Evolutionary conservation across 2,329 filamentous ascomycete genomes (phyloP).

Genomic region (Calonectria fujianensis): DNA sequence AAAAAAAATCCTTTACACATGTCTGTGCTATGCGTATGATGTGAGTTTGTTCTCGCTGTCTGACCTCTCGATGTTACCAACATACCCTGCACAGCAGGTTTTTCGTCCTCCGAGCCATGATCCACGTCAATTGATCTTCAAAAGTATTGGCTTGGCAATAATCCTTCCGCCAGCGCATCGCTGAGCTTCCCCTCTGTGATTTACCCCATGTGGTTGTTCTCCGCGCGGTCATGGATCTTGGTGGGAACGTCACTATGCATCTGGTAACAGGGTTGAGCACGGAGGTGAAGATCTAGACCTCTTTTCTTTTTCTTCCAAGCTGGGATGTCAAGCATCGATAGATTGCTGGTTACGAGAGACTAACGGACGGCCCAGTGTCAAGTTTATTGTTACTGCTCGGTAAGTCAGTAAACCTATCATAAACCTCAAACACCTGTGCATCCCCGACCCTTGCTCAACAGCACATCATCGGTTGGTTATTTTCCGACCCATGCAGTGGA

Average conservation of each 20-base stretch:
- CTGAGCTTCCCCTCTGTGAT: background rate
- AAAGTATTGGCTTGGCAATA: slow-evolving; percentile 32
- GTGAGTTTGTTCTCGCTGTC: slow-evolving; percentile 22
- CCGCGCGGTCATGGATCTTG: slow-evolving; percentile 7
- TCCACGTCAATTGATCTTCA: slow-evolving; percentile 31
- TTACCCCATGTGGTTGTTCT: slow-evolving; percentile 24
- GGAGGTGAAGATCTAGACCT: slow-evolving; percentile 6
- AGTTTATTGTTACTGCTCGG: slow-evolving; percentile 29
- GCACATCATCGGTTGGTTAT: slow-evolving; percentile 39
- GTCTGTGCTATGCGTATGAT: slow-evolving; percentile 8
- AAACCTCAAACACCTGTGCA: slow-evolving; percentile 31
- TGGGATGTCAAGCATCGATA: background rate
- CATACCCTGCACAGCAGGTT: slow-evolving; percentile 32
- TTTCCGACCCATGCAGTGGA: slow-evolving; percentile 34
- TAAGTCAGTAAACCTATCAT: slow-evolving; percentile 27
- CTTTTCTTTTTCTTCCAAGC: slow-evolving; percentile 4
- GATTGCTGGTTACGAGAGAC: background rate
- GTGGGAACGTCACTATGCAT: slow-evolving; percentile 30
- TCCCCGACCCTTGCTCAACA: slow-evolving; percentile 34
- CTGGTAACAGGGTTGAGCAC: background rate
- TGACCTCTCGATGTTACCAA: slow-evolving; percentile 21
- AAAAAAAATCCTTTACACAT: slow-evolving; percentile 18
- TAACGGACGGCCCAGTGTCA: slow-evolving; percentile 27
- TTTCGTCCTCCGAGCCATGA: slow-evolving; percentile 22
- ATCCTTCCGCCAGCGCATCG: slow-evolving; percentile 39